Conservation (phyloP, 805 yeast genomes). For the Kockiozyma suomiensis region DNA sequence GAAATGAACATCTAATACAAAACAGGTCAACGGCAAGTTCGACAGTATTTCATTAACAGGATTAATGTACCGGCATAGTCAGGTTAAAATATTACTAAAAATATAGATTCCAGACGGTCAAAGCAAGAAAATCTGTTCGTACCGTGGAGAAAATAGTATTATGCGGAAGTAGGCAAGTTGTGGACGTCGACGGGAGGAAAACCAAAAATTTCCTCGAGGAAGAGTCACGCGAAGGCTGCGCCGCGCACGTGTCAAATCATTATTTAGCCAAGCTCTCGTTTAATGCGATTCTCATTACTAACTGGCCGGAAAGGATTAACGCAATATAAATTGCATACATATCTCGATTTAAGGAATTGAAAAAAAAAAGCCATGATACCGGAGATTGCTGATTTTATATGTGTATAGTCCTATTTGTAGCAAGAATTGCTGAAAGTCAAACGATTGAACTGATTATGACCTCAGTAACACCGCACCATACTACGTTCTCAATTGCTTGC, state of each 20-base stretch:
- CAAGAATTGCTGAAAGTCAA: no score
- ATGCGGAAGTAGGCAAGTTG: neutral
- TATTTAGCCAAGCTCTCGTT: no score
- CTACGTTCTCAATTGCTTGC: no score
- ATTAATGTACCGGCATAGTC: slow-evolving; percentile 10
- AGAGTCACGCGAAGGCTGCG: slow-evolving; percentile 9
- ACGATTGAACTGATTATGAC: no score
- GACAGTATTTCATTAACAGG: neutral
- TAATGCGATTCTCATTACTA: neutral
- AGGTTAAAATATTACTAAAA: neutral
- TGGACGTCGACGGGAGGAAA: neutral
- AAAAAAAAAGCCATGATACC: no score
- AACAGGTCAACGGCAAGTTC: no score
- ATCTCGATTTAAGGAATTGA: no score
- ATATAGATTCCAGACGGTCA: neutral
- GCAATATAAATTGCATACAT: no score
- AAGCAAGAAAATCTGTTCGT: neutral
- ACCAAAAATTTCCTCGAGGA: slow-evolving; percentile 8
- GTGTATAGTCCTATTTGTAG: no score
- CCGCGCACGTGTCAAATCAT: neutral
- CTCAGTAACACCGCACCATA: no score
- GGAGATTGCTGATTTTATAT: no score
- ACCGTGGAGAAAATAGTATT: neutral
- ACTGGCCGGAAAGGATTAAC: no score
- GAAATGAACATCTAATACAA: slow-evolving; percentile 67